A percentile compares a stretch with the other conserved stretches of the same genome.
These are phyloP conservation scores for Teunomyces kruisii DNA, from an alignment of 805 yeast genomes.

Conservation along the genomic window DNA sequence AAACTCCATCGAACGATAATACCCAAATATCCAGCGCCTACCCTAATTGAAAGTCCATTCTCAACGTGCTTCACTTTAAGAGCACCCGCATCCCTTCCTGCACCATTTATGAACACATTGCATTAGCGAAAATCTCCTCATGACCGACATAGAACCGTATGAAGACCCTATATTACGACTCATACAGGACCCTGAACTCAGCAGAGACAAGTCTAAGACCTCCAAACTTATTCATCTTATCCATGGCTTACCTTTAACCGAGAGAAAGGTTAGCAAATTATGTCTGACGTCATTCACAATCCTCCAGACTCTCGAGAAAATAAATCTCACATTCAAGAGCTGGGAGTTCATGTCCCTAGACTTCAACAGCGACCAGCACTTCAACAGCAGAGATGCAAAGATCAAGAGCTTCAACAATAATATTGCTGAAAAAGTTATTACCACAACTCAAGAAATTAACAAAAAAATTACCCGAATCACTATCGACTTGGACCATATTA, in stretches of 20 bases:
- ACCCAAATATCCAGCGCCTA: no score
- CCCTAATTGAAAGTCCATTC: no score
- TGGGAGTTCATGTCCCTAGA: constrained; percentile 60
- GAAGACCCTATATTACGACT: constrained; percentile 49
- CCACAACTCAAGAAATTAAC: constrained; percentile 49
- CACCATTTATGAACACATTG: background rate
- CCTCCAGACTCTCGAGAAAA: constrained; percentile 49
- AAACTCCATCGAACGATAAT: background rate
- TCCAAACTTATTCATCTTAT: constrained; percentile 41
- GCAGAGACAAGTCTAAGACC: constrained; percentile 40
- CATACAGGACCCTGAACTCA: constrained; percentile 50
- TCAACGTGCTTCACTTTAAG: background rate
- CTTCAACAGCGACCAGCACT: constrained; percentile 44
- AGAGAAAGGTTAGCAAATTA: constrained; percentile 44
- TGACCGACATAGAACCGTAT: constrained; percentile 29
- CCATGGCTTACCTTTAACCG: constrained; percentile 43
- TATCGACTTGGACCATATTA: constrained; percentile 46
- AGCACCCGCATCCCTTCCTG: background rate
- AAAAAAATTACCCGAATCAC: constrained; percentile 40
- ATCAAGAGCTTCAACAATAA: constrained; percentile 47
- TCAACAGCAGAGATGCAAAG: constrained; percentile 18
- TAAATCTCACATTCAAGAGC: constrained; percentile 45
- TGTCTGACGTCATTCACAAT: constrained; percentile 49
- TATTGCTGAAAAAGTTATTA: constrained; percentile 54
- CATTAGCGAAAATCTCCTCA: background rate